Evolutionary conservation across 2,329 filamentous ascomycete species (phyloP), one percentile per base, ranked within the genome.

Genomic region (Diaporthe citri): DNA sequence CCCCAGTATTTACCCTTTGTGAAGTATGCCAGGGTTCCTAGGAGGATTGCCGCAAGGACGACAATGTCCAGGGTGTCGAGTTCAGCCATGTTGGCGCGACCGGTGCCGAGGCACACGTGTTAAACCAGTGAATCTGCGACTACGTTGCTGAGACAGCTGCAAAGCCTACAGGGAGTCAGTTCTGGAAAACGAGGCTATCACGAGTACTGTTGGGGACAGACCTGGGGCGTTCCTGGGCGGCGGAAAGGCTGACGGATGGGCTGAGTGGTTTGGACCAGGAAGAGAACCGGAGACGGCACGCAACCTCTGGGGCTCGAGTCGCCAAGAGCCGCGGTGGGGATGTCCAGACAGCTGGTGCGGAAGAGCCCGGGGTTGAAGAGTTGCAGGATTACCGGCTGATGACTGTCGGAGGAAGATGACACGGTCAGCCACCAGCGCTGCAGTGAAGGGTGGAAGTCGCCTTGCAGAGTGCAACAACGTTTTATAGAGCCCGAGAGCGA

Each of bases 1-100:
- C 91, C 96, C 96, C 96, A 99, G 84, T 97, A 93, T 78, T 93
- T 97, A 81, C 97, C 97, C 84, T 99, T 99, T 79, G 97, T 98
- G 86, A 99, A 97, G 87, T 98, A 99, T 82, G 96, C 97, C 76
- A 96, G 83, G 64, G 95, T 98, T 79, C 95, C 97, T 75, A 97
- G 84, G 73, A 98, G 90, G 80, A 99, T 93, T 75, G 91, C 91
- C 77, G 92, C 91, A 79, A 99, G 94, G 89, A 99, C 97, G 81
- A 98, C 85, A 80, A 98, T 90, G 90, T 99, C 97, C 87, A 99
- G 88, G 36, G 95, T 97, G 84, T 99, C 97, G 83, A 99, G 92
- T 89, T 98, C 94, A 79, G 96, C 95, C 97, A 99, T 98, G 81
- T 79, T 89, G 84, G 82, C 79, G 76, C 79, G 76, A 76, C 72